These are phyloP conservation scores for Epichloe bromicola DNA, from an alignment of 2,329 filamentous ascomycete species.

Conservation along the genomic window DNA sequence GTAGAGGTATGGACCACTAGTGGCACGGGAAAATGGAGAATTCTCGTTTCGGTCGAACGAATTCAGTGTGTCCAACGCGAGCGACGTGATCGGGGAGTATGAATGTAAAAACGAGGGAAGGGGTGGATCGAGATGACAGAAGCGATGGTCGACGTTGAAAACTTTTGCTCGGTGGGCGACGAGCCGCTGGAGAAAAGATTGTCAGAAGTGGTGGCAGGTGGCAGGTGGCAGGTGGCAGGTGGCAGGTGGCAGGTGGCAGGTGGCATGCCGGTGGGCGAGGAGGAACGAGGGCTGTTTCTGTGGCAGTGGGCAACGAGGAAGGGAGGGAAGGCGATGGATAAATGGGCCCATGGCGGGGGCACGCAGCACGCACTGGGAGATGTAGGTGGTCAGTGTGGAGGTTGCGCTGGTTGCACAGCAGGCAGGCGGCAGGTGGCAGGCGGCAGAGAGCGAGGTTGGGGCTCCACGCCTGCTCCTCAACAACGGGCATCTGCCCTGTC, in stretches of 20 bases:
- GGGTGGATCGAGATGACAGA: background rate
- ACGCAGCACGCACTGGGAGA: background rate
- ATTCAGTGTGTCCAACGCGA: background rate
- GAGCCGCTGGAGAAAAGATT: no score
- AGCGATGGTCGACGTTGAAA: background rate
- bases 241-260: no score
- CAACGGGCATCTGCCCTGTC: no score
- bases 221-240: no score
- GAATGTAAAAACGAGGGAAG: background rate
- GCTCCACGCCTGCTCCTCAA: background rate
- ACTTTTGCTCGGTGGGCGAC: no score
- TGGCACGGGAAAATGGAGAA: background rate
- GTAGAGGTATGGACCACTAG: no score
- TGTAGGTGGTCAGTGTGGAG: no score
- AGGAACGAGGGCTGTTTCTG: background rate
- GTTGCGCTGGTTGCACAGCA: background rate
- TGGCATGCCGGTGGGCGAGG: no score
- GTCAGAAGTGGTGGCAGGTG: background rate
- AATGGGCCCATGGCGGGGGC: background rate
- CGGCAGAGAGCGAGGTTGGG: background rate
- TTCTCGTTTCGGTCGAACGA: background rate
- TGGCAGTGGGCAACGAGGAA: slow-evolving; percentile 1
- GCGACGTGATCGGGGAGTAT: no score
- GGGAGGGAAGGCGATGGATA: slow-evolving; percentile 2
- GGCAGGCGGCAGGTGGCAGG: background rate